Evolutionary conservation across 306 rosid species (phyloP).

Genomic region (Cercis canadensis): DNA sequence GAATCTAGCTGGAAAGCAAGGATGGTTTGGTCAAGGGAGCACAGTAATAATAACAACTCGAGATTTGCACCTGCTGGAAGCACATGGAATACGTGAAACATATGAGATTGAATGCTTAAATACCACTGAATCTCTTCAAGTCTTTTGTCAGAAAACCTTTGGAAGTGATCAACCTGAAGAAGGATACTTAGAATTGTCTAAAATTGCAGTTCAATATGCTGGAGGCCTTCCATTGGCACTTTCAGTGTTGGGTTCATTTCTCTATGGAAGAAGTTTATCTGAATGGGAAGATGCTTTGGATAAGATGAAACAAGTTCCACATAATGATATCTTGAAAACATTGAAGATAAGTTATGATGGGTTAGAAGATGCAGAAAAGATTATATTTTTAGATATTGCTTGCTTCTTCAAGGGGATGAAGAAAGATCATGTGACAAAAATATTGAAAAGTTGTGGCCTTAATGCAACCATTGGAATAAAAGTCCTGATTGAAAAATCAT

Average conservation of each 20-base stretch:
- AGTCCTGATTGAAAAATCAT: constrained; percentile 34
- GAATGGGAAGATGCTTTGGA: neutral
- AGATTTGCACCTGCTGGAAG: neutral
- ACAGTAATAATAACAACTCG: constrained; percentile 14
- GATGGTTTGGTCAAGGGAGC: constrained; percentile 5
- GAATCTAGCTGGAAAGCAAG: neutral
- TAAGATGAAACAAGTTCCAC: neutral
- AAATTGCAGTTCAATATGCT: neutral
- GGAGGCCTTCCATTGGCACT: constrained; percentile 24
- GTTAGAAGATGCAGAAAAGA: neutral
- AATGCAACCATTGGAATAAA: constrained; percentile 12
- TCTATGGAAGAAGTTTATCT: neutral
- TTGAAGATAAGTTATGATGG: constrained; percentile 13
- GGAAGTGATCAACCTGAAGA: neutral
- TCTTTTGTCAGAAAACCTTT: constrained; percentile 2
- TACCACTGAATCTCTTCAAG: neutral
- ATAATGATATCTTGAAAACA: neutral
- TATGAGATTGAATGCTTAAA: neutral
- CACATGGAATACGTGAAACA: neutral
- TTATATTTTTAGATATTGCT: constrained; percentile 26
- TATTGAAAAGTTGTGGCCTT: constrained; percentile 18
- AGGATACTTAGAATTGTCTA: neutral
- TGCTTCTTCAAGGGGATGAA: constrained; percentile 30
- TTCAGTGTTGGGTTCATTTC: neutral
- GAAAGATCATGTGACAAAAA: constrained; percentile 12